A percentile compares a stretch with the other conserved stretches of the same genome.
phyloP scores from a whole-genome alignment of 257 asterid genomes.

The Solanum pennellii region DNA sequence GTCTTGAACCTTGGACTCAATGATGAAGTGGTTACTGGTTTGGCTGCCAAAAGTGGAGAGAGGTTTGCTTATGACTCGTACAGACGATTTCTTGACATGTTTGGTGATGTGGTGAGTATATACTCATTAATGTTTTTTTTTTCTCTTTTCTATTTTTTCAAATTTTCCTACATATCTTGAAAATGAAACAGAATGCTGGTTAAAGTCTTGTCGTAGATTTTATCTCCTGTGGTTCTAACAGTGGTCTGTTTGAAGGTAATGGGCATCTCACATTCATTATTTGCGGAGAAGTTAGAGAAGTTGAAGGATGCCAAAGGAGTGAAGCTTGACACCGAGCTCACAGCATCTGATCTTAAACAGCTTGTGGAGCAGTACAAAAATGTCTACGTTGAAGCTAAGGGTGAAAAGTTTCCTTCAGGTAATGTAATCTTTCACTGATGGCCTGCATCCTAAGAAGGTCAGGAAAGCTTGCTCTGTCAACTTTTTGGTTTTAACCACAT shows the following conservation, averaged over 20 bases:
- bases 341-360: conserved; percentile 75
- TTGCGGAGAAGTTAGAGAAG: conserved; percentile 65
- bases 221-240: background rate
- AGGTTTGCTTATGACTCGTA: conserved; percentile 88
- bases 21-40: conserved; percentile 72
- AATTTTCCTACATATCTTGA: background rate
- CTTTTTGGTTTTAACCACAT: background rate
- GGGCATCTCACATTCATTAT: conserved; percentile 76
- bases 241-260: conserved; percentile 43
- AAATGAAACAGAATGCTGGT: background rate
- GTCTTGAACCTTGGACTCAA: conserved; percentile 89
- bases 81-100: conserved; percentile 91
- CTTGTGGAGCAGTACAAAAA: conserved; percentile 78
- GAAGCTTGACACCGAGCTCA: conserved; percentile 68
- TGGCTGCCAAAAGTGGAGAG: conserved; percentile 88
- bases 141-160: background rate
- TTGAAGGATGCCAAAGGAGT: conserved; percentile 48
- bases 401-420: conserved; percentile 90
- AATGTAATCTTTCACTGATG: background rate
- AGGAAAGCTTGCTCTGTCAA: background rate
- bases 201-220: background rate
- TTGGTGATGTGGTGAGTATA: conserved; percentile 75
- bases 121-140: background rate
- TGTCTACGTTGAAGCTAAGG: conserved; percentile 63
- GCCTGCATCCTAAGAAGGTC: background rate